These are phyloP conservation scores for Volvox reticuliferus DNA, from an alignment of 139 green algal genomes.

Conservation along the genomic window DNA sequence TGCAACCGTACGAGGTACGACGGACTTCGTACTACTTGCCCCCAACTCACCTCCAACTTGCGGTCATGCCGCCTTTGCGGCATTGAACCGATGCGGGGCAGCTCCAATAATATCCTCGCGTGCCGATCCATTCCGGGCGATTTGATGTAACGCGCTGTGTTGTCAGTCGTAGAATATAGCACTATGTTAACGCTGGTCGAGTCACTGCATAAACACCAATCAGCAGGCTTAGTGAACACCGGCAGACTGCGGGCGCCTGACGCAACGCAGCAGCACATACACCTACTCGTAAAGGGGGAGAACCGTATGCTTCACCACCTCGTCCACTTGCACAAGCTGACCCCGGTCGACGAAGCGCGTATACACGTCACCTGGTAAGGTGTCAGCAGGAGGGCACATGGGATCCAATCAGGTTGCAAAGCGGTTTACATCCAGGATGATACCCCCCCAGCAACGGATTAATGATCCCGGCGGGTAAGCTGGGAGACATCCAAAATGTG, in stretches of 20 bases:
- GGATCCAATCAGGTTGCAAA: too few species aligned
- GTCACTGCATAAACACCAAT: neutral
- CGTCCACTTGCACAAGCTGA: conserved; percentile 4
- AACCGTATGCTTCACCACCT: conserved; percentile 11
- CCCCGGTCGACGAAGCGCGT: neutral
- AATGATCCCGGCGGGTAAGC: too few species aligned
- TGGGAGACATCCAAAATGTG: too few species aligned
- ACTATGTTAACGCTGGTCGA: neutral
- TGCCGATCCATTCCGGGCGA: neutral
- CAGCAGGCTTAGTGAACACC: too few species aligned
- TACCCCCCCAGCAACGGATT: too few species aligned
- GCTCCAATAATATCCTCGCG: neutral
- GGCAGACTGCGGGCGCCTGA: neutral
- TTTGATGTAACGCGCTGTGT: neutral
- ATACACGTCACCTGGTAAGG: neutral
- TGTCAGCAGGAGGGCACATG: neutral
- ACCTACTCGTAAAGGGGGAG: neutral
- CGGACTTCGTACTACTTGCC: neutral
- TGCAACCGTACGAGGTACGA: neutral
- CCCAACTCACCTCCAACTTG: neutral
- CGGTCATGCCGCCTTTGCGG: neutral
- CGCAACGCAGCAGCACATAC: neutral
- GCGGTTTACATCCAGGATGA: too few species aligned
- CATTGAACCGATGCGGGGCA: neutral
- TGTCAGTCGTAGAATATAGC: neutral